Conservation (phyloP, 179 eudicot genomes). For the Patellifolia procumbens region DNA sequence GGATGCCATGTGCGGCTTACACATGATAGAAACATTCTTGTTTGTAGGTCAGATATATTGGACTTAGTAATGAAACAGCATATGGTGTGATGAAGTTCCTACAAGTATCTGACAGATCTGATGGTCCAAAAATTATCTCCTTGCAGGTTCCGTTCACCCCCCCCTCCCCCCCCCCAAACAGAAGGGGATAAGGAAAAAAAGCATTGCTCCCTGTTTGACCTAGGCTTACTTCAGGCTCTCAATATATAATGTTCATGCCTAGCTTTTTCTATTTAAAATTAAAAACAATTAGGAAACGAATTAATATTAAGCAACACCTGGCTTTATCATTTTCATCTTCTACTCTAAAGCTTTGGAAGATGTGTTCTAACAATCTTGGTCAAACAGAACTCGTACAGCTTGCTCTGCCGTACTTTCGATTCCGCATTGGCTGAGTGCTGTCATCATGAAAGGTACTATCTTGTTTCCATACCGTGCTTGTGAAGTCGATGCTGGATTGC, state of each 20-base stretch:
- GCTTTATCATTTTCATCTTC: not conserved
- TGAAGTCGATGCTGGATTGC: not conserved
- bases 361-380: slow-evolving; percentile 15
- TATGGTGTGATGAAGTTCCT: slow-evolving; percentile 94
- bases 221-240: not conserved
- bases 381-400: slow-evolving; percentile 72
- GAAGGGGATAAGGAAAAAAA: not conserved
- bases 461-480: not conserved
- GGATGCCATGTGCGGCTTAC: not conserved
- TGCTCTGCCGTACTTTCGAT: slow-evolving; percentile 87
- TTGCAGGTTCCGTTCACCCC: slow-evolving; percentile 59
- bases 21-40: slow-evolving; percentile 8
- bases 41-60: slow-evolving; percentile 78
- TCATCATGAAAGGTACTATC: slow-evolving; percentile 82
- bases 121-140: slow-evolving; percentile 56
- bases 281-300: not conserved
- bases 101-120: slow-evolving; percentile 45
- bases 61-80: slow-evolving; percentile 95
- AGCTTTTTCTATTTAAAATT: not conserved
- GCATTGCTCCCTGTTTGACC: not conserved
- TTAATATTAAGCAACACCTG: not conserved
- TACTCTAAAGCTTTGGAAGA: not conserved
- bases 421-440: slow-evolving; percentile 89
- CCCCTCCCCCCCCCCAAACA: not conserved
- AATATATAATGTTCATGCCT: not conserved